Evolutionary conservation across 139 green algal species (phyloP).

Genomic region (Yamagishiella unicocca): DNA sequence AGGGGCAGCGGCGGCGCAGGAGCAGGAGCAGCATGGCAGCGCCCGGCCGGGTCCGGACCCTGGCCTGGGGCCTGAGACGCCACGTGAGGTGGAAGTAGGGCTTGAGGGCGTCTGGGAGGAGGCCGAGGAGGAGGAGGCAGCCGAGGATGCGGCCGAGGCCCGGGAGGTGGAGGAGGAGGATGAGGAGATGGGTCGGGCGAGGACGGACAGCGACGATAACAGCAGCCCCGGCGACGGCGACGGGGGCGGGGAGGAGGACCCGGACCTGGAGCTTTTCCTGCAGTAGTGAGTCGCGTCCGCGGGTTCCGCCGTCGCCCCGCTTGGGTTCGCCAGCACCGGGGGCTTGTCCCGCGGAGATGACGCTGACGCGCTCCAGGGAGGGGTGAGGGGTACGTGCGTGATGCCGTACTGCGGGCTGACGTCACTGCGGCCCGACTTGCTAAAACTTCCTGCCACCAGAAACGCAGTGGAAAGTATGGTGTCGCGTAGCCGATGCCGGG

Average conservation of each 20-base stretch:
- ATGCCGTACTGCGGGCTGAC: too few species aligned
- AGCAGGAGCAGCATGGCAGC: background rate
- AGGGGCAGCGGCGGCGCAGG: background rate
- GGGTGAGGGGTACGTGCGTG: too few species aligned
- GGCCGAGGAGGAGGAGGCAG: background rate
- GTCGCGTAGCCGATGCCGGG: too few species aligned
- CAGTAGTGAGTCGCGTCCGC: slow-evolving; percentile 16
- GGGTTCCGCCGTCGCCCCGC: too few species aligned
- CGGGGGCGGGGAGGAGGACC: slow-evolving; percentile 19
- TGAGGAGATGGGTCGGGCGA: background rate
- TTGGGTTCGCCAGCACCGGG: too few species aligned
- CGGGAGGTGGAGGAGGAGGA: slow-evolving; percentile 13
- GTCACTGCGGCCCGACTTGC: too few species aligned
- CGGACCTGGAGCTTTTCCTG: slow-evolving; percentile 34
- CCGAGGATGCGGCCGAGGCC: background rate
- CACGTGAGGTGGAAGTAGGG: background rate
- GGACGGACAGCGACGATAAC: background rate
- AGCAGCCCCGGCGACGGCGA: background rate
- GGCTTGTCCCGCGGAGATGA: too few species aligned
- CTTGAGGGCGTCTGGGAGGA: background rate
- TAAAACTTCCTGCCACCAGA: too few species aligned
- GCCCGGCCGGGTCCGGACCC: too few species aligned
- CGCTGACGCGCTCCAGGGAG: too few species aligned
- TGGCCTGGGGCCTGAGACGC: background rate
- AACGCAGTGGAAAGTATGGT: too few species aligned